These are phyloP conservation scores for Rhodotorula mucilaginosa DNA, from an alignment of 1,284 basidiomycete species.

Conservation along the genomic window DNA sequence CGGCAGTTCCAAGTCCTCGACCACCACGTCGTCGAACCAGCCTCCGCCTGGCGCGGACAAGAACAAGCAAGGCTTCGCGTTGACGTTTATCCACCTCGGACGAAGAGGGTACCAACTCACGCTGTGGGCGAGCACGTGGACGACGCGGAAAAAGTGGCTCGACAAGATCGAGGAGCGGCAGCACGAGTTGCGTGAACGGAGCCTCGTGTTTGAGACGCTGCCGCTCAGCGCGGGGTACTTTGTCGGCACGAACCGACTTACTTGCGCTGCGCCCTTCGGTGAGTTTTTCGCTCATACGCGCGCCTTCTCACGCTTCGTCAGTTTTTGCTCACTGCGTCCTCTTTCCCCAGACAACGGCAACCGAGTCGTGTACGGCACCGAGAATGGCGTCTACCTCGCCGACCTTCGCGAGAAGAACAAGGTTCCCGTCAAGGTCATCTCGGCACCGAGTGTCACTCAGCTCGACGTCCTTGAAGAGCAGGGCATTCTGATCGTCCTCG, in stretches of 20 bases:
- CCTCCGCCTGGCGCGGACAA: slow-evolving; percentile 40
- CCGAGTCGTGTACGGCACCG: slow-evolving; percentile 90
- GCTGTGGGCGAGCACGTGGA: slow-evolving; percentile 84
- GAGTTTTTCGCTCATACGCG: slow-evolving; percentile 25
- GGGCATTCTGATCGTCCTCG: slow-evolving; percentile 89
- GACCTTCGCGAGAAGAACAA: slow-evolving; percentile 71
- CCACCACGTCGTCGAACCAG: slow-evolving; percentile 22
- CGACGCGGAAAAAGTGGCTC: slow-evolving; percentile 89
- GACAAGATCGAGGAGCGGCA: slow-evolving; percentile 90
- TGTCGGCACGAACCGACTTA: slow-evolving; percentile 74
- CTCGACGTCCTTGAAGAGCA: slow-evolving; percentile 97
- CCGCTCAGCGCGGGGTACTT: slow-evolving; percentile 87
- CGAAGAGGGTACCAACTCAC: slow-evolving; percentile 89
- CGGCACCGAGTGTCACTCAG: slow-evolving; percentile 84
- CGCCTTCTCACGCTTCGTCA: too few species aligned
- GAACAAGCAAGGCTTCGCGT: slow-evolving; percentile 81
- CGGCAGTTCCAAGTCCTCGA: slow-evolving; percentile 40
- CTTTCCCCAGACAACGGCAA: slow-evolving; percentile 67
- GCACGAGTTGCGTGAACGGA: slow-evolving; percentile 75
- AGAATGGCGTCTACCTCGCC: slow-evolving; percentile 93
- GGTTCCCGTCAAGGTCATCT: slow-evolving; percentile 80
- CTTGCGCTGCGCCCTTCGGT: slow-evolving; percentile 94
- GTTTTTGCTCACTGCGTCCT: not conserved
- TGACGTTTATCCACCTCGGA: slow-evolving; percentile 91
- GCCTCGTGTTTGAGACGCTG: slow-evolving; percentile 81